Evolutionary conservation across 2,329 filamentous ascomycete genomes (phyloP), one percentile per base, ranked within the genome.

Genomic region (Fusarium poae): DNA sequence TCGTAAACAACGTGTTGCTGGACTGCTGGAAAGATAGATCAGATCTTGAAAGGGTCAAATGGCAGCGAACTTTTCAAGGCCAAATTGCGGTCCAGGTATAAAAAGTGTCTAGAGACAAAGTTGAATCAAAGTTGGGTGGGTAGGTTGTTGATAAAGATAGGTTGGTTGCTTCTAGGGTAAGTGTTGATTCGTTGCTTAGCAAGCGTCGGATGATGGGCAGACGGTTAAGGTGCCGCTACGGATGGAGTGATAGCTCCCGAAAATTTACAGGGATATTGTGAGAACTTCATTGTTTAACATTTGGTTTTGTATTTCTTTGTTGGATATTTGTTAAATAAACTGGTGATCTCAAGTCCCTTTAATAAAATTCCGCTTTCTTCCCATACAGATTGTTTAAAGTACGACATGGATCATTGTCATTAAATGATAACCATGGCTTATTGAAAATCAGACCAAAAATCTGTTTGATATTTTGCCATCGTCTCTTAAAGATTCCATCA

Each of bases 111-210:
- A 29, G 13, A 50, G 27, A 35, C 25, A 34, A 37, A 40, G 35
- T 49, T 29, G 30, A 44, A 23, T 18, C 30, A 30, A 62, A 25
- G 40, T 53, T 51, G 6, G 49, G 35, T 39, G 13, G 6, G n/a
- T n/a, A 39, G 35, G 20, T 20, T 25, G 11, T 25, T 21, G 13
- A 50, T 27, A 15, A 49, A 59, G 62, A 43, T 65, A 32, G 15
- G 18, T 23, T 43, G 46, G 11, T 49, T 51, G 46, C 40, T 65
- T 52, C 39, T 60, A 73, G 62, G 68, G 71, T 72, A 73, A 57
- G 65, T 65, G 52, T 40, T 70, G 62, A 73, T 73, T 73, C 63
- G 71, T 30, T 64, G 64, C 60, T 65, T 59, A 71, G 57, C 60
- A 71, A 68, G 51, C 61, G 29, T 45, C 35, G 11, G 23, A 34